Evolutionary conservation across 192 early-diverging fungal species (phyloP), one percentile per base, ranked within the genome.

Genomic region (Kickxella alabastrina): DNA sequence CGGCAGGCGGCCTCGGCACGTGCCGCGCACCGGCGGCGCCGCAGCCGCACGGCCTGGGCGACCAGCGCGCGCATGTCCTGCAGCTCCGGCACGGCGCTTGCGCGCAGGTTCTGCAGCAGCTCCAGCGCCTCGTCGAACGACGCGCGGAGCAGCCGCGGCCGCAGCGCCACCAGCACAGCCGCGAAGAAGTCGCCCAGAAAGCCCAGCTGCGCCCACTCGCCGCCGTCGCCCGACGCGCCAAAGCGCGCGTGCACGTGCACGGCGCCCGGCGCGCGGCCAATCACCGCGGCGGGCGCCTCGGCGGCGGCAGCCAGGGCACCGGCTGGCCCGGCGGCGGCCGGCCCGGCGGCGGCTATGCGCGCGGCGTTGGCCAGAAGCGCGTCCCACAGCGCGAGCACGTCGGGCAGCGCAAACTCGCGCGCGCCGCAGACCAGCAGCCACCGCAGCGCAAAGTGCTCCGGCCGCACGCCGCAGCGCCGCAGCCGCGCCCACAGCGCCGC

Each of bases 301-400:
- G n/a, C n/a, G n/a, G n/a, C n/a, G n/a, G n/a, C n/a, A n/a, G n/a
- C n/a, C n/a, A n/a, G n/a, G n/a, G n/a, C n/a, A n/a, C n/a, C n/a
- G n/a, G n/a, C n/a, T n/a, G n/a, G n/a, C n/a, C n/a, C n/a, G n/a
- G n/a, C n/a, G n/a, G n/a, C n/a, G n/a, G n/a, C n/a, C n/a, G n/a
- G n/a, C n/a, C n/a, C n/a, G n/a, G n/a, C n/a, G n/a, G n/a, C n/a
- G n/a, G n/a, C n/a, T n/a, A n/a, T n/a, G n/a, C n/a, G n/a, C n/a
- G n/a, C n/a, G n/a, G n/a, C n/a, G n/a, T n/a, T n/a, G n/a, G n/a
- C n/a, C n/a, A n/a, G n/a, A n/a, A n/a, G n/a, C 38, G 88, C 81
- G 60, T 92, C 90, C 90, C 90, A 92, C 32, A 92, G 66, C 18
- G 82, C 58, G 44, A 90, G 82, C 3, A 88, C 80, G 67, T 90